Percentiles rank a stretch among this genome's conserved stretches.
These are phyloP conservation scores for Rhododendron ferrugineum DNA, from an alignment of 148 eudicot species.

Conservation along the genomic window DNA sequence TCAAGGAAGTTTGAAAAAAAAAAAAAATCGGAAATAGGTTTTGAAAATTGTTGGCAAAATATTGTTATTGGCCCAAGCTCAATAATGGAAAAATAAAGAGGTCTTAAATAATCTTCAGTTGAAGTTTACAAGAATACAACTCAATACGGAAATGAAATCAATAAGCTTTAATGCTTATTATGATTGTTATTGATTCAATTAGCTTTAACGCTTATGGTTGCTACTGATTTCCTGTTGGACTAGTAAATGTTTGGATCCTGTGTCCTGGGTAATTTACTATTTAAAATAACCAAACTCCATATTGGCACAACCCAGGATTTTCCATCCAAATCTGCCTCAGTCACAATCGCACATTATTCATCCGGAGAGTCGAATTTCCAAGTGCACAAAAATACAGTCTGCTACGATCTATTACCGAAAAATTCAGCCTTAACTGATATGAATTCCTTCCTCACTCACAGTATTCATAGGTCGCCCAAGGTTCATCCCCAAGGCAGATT, in stretches of 20 bases:
- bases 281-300: background rate
- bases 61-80: too few relatives aligned
- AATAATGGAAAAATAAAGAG: background rate
- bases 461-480: background rate
- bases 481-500: background rate
- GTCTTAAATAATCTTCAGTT: background rate
- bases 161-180: too few relatives aligned
- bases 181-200: too few relatives aligned
- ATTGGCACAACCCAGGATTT: background rate
- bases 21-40: background rate
- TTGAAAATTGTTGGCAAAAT: background rate
- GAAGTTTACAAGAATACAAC: background rate
- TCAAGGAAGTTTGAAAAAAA: too few relatives aligned
- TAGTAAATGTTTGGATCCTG: background rate
- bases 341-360: background rate
- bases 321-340: background rate
- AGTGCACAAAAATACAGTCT: background rate
- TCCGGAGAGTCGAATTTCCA: background rate
- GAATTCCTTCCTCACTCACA: background rate
- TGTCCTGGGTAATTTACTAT: background rate
- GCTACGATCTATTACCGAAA: background rate
- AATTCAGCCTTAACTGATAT: background rate
- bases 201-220: background rate
- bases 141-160: background rate
- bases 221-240: background rate